phyloP scores from a whole-genome alignment of 1,284 basidiomycete genomes.

The Grifola frondosa region DNA sequence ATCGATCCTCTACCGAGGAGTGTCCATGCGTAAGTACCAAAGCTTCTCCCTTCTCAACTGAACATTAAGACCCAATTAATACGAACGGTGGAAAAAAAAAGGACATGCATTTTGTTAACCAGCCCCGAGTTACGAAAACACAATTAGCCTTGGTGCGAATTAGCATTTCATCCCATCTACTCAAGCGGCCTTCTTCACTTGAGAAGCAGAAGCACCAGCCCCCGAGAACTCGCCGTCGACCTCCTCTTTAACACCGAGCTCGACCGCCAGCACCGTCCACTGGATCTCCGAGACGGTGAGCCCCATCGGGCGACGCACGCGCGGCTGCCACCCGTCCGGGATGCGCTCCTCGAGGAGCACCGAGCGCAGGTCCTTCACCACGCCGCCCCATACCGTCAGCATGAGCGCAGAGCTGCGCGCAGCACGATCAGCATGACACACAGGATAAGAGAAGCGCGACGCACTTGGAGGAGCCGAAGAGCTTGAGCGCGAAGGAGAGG shows the following conservation, averaged over 20 bases:
- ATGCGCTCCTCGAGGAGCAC: constrained; percentile 64
- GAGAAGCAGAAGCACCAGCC: too few species aligned
- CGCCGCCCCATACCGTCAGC: constrained; percentile 62
- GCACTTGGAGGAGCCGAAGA: constrained; percentile 68
- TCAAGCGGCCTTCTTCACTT: too few species aligned
- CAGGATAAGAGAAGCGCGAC: constrained; percentile 20
- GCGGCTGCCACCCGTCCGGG: constrained; percentile 67
- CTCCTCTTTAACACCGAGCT: constrained; percentile 39
- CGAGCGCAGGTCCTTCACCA: constrained; percentile 49
- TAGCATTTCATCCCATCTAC: too few species aligned
- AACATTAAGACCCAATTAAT: too few species aligned
- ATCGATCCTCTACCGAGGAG: too few species aligned
- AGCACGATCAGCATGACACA: not conserved
- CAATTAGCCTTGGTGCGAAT: too few species aligned
- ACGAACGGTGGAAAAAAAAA: too few species aligned
- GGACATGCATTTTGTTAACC: too few species aligned
- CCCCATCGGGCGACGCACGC: constrained; percentile 48
- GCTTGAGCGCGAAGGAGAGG: constrained; percentile 47
- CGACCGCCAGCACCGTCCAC: constrained; percentile 50
- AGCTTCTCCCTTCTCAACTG: too few species aligned
- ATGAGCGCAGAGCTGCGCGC: constrained; percentile 51
- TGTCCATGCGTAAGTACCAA: too few species aligned
- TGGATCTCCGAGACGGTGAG: constrained; percentile 62
- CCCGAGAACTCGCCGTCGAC: constrained; percentile 11
- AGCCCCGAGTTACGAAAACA: too few species aligned